A percentile compares a stretch with the other conserved stretches of the same genome.
phyloP scores from a whole-genome alignment of 805 yeast genomes.

The Pichia sporocuriosa region DNA sequence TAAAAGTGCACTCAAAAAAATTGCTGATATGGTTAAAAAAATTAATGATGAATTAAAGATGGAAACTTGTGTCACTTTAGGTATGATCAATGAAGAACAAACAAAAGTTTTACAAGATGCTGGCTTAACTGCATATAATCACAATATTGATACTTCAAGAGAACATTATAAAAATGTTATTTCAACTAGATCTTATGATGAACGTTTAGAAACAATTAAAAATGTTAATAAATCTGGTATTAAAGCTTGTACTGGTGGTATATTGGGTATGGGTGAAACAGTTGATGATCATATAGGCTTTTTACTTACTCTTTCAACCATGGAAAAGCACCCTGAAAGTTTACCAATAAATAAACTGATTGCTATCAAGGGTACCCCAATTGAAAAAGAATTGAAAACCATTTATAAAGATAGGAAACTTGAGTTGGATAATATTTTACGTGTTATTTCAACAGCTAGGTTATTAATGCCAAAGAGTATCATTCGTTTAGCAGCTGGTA shows the following conservation, averaged over 20 bases:
- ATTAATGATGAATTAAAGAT: conserved; percentile 55
- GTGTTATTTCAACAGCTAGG: conserved; percentile 73
- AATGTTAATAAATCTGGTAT: conserved; percentile 56
- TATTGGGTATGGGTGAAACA: conserved; percentile 72
- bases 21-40: conserved; percentile 56
- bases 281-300: conserved; percentile 65
- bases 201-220: conserved; percentile 57
- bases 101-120: conserved; percentile 53
- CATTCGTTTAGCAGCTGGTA: conserved; percentile 72
- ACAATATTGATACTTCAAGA: conserved; percentile 73
- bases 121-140: conserved; percentile 77
- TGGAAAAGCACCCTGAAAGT: conserved; percentile 73
- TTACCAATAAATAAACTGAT: conserved; percentile 74
- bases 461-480: conserved; percentile 66
- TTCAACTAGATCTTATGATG: conserved; percentile 64
- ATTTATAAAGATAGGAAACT: conserved; percentile 36
- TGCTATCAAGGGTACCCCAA: conserved; percentile 75
- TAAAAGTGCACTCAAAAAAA: conserved; percentile 55
- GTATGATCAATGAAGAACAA: conserved; percentile 68
- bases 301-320: conserved; percentile 55
- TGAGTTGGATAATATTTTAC: conserved; percentile 53
- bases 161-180: conserved; percentile 71
- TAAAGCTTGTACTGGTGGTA: conserved; percentile 73
- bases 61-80: conserved; percentile 77
- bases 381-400: conserved; percentile 45